Evolutionary conservation across 1,139 yeast species (phyloP).

Genomic region (Sugiyamaella sp.): DNA sequence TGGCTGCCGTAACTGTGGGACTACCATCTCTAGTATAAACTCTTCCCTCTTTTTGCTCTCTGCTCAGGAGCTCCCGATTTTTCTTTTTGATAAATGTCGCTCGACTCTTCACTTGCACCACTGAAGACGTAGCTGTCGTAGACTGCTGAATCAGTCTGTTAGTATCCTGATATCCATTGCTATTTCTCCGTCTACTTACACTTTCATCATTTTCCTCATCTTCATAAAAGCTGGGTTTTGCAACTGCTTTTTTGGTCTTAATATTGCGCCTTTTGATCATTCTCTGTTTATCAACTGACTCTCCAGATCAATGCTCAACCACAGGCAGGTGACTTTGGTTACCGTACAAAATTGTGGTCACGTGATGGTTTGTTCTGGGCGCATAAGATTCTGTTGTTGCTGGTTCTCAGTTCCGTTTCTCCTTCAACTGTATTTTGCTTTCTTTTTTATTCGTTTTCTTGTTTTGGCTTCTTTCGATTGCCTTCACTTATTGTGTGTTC

Average conservation of each 20-base stretch:
- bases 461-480: not conserved
- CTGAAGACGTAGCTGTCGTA: constrained; percentile 6
- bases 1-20: too few relatives aligned
- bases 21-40: too few relatives aligned
- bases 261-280: constrained; percentile 18
- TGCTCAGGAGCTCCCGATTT: constrained; percentile 6
- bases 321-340: not conserved
- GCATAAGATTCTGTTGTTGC: too few relatives aligned
- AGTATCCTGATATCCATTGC: not conserved
- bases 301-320: not conserved
- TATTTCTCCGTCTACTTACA: not conserved
- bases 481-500: not conserved
- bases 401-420: too few relatives aligned
- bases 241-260: constrained; percentile 11
- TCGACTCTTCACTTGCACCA: constrained; percentile 10
- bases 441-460: not conserved
- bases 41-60: not conserved
- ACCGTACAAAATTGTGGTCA: too few relatives aligned
- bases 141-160: not conserved
- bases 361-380: too few relatives aligned
- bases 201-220: constrained; percentile 12
- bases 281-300: not conserved
- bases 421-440: too few relatives aligned
- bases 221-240: constrained; percentile 18
- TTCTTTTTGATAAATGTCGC: constrained; percentile 17